Conservation (phyloP, 2,329 filamentous ascomycete genomes). For the Thielaviopsis ethacetica region DNA sequence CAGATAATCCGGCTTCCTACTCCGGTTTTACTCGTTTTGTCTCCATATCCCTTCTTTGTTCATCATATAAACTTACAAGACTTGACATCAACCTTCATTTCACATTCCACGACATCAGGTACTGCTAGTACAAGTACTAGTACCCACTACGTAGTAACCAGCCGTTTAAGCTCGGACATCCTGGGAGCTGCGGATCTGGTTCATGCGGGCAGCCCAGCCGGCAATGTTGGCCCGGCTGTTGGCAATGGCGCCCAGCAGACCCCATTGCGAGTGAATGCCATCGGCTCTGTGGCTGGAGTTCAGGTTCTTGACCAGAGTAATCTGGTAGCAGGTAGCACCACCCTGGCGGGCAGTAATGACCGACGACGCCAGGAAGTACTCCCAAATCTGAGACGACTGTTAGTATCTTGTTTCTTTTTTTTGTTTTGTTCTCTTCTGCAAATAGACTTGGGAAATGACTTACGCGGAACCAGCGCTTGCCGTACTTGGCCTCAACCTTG, state of each 20-base stretch:
- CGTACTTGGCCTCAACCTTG: conserved; percentile 90
- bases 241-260: conserved; percentile 43
- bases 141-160: no score
- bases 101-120: no score
- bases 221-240: conserved; percentile 20
- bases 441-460: conserved; percentile 19
- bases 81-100: not conserved
- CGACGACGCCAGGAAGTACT: conserved; percentile 76
- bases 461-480: conserved; percentile 86
- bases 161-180: conserved; percentile 7
- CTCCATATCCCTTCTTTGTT: no score
- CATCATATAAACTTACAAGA: no score
- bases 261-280: conserved; percentile 53
- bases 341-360: conserved; percentile 76
- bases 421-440: no score
- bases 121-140: no score
- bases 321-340: conserved; percentile 72
- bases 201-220: conserved; percentile 16
- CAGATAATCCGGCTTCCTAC: no score
- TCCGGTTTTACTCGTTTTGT: no score
- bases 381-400: conserved; percentile 54
- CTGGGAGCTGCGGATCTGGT: conserved; percentile 9
- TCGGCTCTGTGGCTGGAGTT: conserved; percentile 73
- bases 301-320: conserved; percentile 76
- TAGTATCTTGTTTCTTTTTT: not conserved